Conservation (phyloP, 129 eudicot genomes). For the Heracleum sosnowskyi region DNA sequence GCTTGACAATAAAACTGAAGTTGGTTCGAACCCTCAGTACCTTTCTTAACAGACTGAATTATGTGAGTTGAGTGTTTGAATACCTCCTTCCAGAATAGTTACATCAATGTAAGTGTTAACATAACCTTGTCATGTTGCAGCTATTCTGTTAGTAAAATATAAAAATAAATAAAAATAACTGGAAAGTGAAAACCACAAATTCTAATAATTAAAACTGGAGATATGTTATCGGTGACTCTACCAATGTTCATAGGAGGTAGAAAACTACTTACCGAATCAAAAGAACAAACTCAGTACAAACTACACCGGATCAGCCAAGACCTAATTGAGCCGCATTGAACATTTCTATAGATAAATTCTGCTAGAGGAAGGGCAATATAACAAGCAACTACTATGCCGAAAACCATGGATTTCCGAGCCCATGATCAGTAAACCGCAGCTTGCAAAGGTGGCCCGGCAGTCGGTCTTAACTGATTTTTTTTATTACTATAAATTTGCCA, state of each 20-base stretch:
- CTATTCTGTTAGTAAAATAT: neutral
- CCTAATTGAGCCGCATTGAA: slow-evolving; percentile 41
- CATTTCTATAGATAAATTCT: slow-evolving; percentile 51
- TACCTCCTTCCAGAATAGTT: too few relatives aligned
- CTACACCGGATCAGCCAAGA: slow-evolving; percentile 33
- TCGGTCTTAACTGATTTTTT: too few relatives aligned
- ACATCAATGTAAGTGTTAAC: too few relatives aligned
- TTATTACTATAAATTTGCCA: too few relatives aligned
- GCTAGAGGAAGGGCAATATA: slow-evolving; percentile 49
- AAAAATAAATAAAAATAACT: neutral
- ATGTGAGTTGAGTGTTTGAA: too few relatives aligned
- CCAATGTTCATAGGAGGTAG: slow-evolving; percentile 94
- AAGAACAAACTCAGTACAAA: slow-evolving; percentile 55
- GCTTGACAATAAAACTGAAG: neutral
- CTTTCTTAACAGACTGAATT: too few relatives aligned
- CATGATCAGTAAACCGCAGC: slow-evolving; percentile 24
- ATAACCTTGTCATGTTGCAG: neutral
- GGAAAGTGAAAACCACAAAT: neutral
- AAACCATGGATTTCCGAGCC: slow-evolving; percentile 33
- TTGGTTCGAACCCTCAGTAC: too few relatives aligned
- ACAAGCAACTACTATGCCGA: slow-evolving; percentile 49
- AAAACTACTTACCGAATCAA: slow-evolving; percentile 59
- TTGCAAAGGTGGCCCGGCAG: too few relatives aligned
- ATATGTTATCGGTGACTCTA: slow-evolving; percentile 10
- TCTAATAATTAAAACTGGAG: neutral